Evolutionary conservation across 176 grass and related monocot genomes (phyloP), one percentile per base, ranked within the genome.

Genomic region (Aegilops speltoides): DNA sequence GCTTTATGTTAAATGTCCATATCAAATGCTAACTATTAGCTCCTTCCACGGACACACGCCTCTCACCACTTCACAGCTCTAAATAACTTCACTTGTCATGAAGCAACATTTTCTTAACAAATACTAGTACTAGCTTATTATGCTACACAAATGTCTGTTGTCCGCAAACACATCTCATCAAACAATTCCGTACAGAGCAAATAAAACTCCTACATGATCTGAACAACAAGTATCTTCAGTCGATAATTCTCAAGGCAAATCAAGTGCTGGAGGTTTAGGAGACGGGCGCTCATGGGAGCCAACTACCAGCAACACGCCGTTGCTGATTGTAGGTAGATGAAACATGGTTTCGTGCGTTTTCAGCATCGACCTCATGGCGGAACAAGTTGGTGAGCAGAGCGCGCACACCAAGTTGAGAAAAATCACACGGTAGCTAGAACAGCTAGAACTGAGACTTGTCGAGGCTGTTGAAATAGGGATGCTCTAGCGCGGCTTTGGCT

Each of bases 381-480:
- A 29, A 10, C 19, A 76, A 50, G 24, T 15, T 76, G 14, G 15
- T 13, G 41, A 25, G 22, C 70, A 24, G 22, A 43, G 70, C 70
- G 17, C 71, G 48, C 43, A 10, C 46, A 14, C 6, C 40, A 25
- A 28, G 41, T 52, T 73, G 34, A 26, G 8, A 79, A 52, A 9
- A 87, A 63, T 8, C 15, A 19, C 71, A 78, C 57, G 57, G 40
- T 54, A 13, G 54, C 66, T 45, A 98, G 86, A 96, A 96, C 79
- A 13, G 54, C 66, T 45, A 98, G 86, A 96, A 96, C 79, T 96
- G 97, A 32, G 93, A 96, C 82, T 93, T 98, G 85, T 98, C 97
- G 19, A 98, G 79, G 85, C 82, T 86, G 80, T 93, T 72, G n/a
- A 98, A 98, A 83, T 94, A 98, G 32, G 93, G 94, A 83, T 98